Evolutionary conservation across 495 filamentous ascomycete species (phyloP).

Genomic region (Poronia punctata): DNA sequence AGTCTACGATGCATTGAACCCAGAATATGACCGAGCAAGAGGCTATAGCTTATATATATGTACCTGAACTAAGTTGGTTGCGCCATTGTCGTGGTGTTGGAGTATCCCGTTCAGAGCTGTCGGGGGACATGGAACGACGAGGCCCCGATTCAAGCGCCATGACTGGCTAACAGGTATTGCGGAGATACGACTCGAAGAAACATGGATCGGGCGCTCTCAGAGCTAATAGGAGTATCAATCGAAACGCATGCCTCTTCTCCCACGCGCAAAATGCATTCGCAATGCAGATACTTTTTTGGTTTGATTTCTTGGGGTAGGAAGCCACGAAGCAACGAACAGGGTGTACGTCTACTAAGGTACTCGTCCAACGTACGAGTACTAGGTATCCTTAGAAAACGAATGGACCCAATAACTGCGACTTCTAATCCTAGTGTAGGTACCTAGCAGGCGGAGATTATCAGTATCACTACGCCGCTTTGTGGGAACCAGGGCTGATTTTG

Average conservation of each 20-base stretch:
- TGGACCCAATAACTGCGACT: too few species aligned
- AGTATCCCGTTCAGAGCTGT: constrained; percentile 69
- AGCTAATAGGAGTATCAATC: too few species aligned
- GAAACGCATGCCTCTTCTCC: constrained; percentile 21
- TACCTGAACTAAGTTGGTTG: constrained; percentile 46
- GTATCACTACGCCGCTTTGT: too few species aligned
- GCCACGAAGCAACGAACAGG: constrained; percentile 5
- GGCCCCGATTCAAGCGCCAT: constrained; percentile 68
- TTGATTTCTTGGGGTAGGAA: neutral
- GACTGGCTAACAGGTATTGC: constrained; percentile 25
- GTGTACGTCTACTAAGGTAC: neutral
- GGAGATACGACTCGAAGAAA: constrained; percentile 21
- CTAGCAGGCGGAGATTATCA: too few species aligned
- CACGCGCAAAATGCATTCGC: too few species aligned
- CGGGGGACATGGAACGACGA: constrained; percentile 63
- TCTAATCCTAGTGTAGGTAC: too few species aligned
- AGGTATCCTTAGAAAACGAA: too few species aligned
- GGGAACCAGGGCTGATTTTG: too few species aligned
- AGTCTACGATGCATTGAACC: constrained; percentile 2
- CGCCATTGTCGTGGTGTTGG: constrained; percentile 57
- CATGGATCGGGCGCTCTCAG: constrained; percentile 22
- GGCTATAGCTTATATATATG: constrained; percentile 2
- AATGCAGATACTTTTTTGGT: constrained; percentile 4
- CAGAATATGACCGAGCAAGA: neutral
- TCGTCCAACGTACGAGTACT: too few species aligned